Evolutionary conservation across 768 basidiomycete species (phyloP).

Genomic region (Lepiota brunneoincarnata): DNA sequence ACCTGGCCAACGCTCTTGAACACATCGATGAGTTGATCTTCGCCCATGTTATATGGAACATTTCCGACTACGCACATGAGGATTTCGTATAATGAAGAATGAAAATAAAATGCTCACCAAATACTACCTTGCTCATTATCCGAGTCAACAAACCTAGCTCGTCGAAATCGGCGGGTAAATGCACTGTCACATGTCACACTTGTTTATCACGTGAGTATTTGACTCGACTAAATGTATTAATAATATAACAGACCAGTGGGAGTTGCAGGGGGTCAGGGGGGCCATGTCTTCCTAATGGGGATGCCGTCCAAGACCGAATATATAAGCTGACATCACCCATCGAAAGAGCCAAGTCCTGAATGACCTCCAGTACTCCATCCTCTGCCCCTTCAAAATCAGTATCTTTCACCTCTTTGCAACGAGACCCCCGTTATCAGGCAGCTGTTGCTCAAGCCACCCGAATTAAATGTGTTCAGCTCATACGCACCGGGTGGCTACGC

Average conservation of each 20-base stretch:
- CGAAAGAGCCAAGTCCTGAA: not conserved
- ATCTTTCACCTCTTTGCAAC: constrained; percentile 5
- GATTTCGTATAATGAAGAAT: not conserved
- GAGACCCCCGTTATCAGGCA: constrained; percentile 4
- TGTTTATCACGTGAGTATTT: not conserved
- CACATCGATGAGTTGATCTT: constrained; percentile 84
- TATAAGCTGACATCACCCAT: constrained; percentile 7
- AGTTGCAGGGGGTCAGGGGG: too few relatives aligned
- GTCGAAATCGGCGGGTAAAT: too few relatives aligned
- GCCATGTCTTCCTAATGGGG: too few relatives aligned
- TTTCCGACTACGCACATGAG: constrained; percentile 59
- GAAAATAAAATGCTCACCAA: constrained; percentile 43
- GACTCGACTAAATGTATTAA: too few relatives aligned
- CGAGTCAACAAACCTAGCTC: not conserved
- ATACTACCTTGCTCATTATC: constrained; percentile 59
- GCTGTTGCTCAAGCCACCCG: constrained; percentile 25
- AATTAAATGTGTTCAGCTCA: constrained; percentile 21
- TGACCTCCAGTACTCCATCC: constrained; percentile 9
- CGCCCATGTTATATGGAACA: constrained; percentile 88
- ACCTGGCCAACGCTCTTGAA: constrained; percentile 90
- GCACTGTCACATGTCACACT: too few relatives aligned
- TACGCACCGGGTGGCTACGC: constrained; percentile 23
- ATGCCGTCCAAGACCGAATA: not conserved
- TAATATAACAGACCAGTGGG: too few relatives aligned
- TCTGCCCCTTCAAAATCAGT: constrained; percentile 1